Conservation (phyloP, 2,329 filamentous ascomycete species). For the Incumbomyces lentus region DNA sequence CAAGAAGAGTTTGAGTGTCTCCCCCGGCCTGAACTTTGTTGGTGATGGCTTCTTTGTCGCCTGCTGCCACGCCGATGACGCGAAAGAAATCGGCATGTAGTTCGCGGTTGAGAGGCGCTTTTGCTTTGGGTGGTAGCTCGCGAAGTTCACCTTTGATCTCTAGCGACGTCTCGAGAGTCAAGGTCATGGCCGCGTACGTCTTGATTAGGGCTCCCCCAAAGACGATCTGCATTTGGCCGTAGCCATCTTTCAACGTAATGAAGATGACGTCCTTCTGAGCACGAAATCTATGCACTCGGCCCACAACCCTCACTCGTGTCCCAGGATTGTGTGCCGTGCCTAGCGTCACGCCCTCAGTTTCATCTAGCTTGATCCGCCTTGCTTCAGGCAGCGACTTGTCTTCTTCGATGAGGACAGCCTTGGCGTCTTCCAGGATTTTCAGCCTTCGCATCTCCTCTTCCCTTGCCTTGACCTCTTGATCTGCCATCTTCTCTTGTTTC, state of each 20-base stretch:
- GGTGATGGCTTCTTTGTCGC: conserved; percentile 84
- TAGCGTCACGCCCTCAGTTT: conserved; percentile 52
- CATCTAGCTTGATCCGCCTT: conserved; percentile 63
- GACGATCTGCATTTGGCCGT: conserved; percentile 76
- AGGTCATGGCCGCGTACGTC: conserved; percentile 80
- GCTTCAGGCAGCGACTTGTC: conserved; percentile 64
- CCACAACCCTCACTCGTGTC: conserved; percentile 67
- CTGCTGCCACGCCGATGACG: conserved; percentile 67
- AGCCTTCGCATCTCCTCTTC: conserved; percentile 62
- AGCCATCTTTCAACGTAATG: conserved; percentile 74
- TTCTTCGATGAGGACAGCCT: conserved; percentile 62
- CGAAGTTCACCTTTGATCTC: conserved; percentile 75
- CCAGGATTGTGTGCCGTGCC: conserved; percentile 50
- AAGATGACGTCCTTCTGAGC: conserved; percentile 79
- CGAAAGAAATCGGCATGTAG: conserved; percentile 83
- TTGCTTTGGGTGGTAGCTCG: conserved; percentile 64
- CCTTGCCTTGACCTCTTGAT: conserved; percentile 60
- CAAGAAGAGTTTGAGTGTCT: conserved; percentile 63
- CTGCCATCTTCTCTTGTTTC: conserved; percentile 70
- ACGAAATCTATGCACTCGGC: conserved; percentile 71
- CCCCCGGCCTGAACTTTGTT: conserved; percentile 63
- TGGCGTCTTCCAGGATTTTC: conserved; percentile 67
- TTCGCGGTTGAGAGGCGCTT: conserved; percentile 75
- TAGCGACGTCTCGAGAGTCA: conserved; percentile 80
- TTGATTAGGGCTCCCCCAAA: conserved; percentile 72